Evolutionary conservation across 352 stramenopile genomes (phyloP).

Genomic region (Blastocystis sp.): DNA sequence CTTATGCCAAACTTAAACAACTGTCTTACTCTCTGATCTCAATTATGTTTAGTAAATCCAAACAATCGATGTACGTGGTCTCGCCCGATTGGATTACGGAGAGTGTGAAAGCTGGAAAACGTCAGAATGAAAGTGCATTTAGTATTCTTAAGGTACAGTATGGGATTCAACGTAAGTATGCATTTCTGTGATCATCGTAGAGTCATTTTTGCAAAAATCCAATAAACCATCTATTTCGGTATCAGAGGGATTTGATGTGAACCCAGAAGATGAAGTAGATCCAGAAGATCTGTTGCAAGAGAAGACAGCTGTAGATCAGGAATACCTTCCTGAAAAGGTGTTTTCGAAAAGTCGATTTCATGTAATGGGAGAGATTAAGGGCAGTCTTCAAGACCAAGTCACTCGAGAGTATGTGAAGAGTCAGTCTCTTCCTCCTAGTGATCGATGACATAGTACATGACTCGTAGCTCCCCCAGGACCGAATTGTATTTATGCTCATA

Average conservation of each 20-base stretch:
- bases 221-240: neutral
- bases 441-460: neutral
- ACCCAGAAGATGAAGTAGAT: neutral
- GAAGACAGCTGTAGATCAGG: neutral
- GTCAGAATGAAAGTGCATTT: neutral
- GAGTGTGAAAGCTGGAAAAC: conserved; percentile 35
- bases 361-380: conserved; percentile 52
- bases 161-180: neutral
- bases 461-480: conserved; percentile 14
- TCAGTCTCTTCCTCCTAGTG: neutral
- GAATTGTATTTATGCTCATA: conserved; percentile 44
- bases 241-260: neutral
- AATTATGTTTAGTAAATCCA: conserved; percentile 5
- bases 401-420: neutral
- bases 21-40: neutral
- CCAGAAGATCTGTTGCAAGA: neutral
- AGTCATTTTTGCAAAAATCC: neutral
- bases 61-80: conserved; percentile 7
- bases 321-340: conserved; percentile 15
- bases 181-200: neutral
- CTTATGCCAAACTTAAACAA: neutral
- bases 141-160: neutral
- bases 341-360: conserved; percentile 52
- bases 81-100: conserved; percentile 48
- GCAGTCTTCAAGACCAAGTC: conserved; percentile 4